phyloP scores from a whole-genome alignment of 768 basidiomycete genomes.

The Lentinula boryana region DNA sequence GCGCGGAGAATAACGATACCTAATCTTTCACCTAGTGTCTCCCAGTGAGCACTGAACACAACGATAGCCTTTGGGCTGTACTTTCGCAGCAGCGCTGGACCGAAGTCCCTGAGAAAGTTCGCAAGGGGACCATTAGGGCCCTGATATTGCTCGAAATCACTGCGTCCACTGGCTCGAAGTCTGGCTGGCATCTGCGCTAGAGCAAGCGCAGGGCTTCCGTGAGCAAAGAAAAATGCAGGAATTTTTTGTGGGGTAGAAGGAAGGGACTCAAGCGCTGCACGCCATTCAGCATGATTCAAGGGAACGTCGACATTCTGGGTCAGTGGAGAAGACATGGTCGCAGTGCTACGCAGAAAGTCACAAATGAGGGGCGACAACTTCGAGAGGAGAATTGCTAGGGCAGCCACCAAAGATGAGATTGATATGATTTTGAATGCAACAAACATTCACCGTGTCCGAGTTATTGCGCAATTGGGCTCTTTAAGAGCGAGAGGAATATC shows the following conservation, averaged over 20 bases:
- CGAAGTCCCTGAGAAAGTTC: constrained; percentile 59
- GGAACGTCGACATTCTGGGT: constrained; percentile 13
- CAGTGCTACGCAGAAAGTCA: background rate
- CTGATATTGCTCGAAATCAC: constrained; percentile 12
- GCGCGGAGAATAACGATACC: constrained; percentile 27
- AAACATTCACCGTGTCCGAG: background rate
- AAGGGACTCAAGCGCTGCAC: constrained; percentile 44
- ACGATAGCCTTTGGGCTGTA: constrained; percentile 59
- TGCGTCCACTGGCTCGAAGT: background rate
- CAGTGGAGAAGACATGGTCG: constrained; percentile 1
- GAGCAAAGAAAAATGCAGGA: constrained; percentile 73
- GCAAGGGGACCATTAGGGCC: constrained; percentile 52
- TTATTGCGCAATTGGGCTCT: background rate
- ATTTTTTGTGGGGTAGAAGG: constrained; percentile 55
- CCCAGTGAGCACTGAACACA: constrained; percentile 83
- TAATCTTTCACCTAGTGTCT: constrained; percentile 51
- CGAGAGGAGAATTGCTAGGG: background rate
- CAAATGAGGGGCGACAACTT: background rate
- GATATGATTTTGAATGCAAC: background rate
- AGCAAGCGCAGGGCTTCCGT: constrained; percentile 30
- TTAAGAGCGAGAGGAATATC: background rate
- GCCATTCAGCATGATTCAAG: constrained; percentile 40
- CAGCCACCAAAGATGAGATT: background rate
- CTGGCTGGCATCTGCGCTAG: background rate
- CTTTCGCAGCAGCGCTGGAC: constrained; percentile 55